Conservation (phyloP, 2,329 filamentous ascomycete genomes). For the Chrysoporthe cubensis region DNA sequence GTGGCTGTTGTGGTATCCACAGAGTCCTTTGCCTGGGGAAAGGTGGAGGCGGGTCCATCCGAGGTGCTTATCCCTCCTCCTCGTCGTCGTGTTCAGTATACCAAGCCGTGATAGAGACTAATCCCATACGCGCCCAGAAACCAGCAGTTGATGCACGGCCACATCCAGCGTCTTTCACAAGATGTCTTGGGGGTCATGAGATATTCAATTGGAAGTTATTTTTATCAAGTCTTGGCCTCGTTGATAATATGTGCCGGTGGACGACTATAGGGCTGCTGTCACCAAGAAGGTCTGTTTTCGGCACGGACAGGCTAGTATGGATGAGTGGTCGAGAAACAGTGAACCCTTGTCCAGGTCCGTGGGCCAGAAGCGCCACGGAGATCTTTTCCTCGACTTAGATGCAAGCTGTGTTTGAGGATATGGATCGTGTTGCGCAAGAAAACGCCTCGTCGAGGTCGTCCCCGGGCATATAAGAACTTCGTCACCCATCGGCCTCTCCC, state of each 20-base stretch:
- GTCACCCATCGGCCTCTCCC: conserved; percentile 11
- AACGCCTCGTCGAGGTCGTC: conserved; percentile 15
- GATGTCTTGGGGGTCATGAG: neutral
- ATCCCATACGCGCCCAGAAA: conserved; percentile 16
- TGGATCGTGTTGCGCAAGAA: conserved; percentile 15
- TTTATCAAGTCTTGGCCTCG: neutral
- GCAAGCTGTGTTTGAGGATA: conserved; percentile 25
- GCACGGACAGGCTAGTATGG: conserved; percentile 22
- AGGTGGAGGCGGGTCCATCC: conserved; percentile 25
- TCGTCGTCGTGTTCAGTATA: neutral
- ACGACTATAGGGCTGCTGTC: conserved; percentile 14
- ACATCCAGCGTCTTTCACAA: neutral
- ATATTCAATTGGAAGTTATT: neutral
- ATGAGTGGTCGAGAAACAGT: conserved; percentile 19
- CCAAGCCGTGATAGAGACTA: conserved; percentile 16
- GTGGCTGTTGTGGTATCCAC: conserved; percentile 8
- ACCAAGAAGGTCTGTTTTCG: conserved; percentile 17
- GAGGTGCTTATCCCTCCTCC: conserved; percentile 10
- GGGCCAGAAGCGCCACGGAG: conserved; percentile 23
- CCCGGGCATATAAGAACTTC: conserved; percentile 25
- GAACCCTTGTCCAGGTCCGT: conserved; percentile 26
- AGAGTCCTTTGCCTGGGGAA: conserved; percentile 18
- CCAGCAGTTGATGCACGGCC: neutral
- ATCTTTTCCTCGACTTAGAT: conserved; percentile 21
- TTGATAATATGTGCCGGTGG: conserved; percentile 1